Percentiles rank a stretch among this genome's conserved stretches.
Evolutionary conservation across 2,329 filamentous ascomycete species (phyloP).

Genomic region (Fusarium pilosicola): DNA sequence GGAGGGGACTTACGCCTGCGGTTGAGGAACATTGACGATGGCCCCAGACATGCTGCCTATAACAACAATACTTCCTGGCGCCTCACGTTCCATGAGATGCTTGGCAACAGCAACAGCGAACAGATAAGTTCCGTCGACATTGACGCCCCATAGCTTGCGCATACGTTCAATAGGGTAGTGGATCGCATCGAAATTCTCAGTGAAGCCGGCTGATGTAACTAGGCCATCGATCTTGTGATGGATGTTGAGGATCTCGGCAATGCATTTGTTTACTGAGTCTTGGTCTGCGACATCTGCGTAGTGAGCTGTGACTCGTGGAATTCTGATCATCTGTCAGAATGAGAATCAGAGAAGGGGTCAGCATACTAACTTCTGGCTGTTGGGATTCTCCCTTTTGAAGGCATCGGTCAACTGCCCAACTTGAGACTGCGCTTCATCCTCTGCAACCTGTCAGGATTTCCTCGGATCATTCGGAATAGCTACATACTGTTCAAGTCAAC

Average conservation of each 20-base stretch:
- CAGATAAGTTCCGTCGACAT: slow-evolving; percentile 90
- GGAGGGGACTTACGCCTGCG: slow-evolving; percentile 70
- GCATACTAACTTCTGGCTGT: slow-evolving; percentile 66
- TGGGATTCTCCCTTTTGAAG: slow-evolving; percentile 82
- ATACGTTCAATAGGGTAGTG: slow-evolving; percentile 90
- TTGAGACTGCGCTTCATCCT: slow-evolving; percentile 83
- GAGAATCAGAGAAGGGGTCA: rapidly evolving
- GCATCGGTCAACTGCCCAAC: slow-evolving; percentile 76
- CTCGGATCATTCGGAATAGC: background rate
- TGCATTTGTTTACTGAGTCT: slow-evolving; percentile 77
- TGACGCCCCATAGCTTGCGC: slow-evolving; percentile 92
- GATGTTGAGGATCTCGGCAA: slow-evolving; percentile 64
- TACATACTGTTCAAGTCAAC: slow-evolving; percentile 88
- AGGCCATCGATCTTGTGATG: slow-evolving; percentile 89
- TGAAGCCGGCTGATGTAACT: slow-evolving; percentile 95
- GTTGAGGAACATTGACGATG: slow-evolving; percentile 95
- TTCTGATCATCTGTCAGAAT: slow-evolving; percentile 50
- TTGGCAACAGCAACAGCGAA: slow-evolving; percentile 86
- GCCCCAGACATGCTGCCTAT: slow-evolving; percentile 94
- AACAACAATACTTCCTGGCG: slow-evolving; percentile 86
- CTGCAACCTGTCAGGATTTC: slow-evolving; percentile 54
- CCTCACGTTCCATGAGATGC: slow-evolving; percentile 85
- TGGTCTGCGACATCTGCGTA: slow-evolving; percentile 88
- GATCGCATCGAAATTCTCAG: slow-evolving; percentile 92
- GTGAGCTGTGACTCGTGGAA: slow-evolving; percentile 88